Evolutionary conservation across 1,284 basidiomycete genomes (phyloP), one percentile per base, ranked within the genome.

Genomic region (Trametes hirsuta): DNA sequence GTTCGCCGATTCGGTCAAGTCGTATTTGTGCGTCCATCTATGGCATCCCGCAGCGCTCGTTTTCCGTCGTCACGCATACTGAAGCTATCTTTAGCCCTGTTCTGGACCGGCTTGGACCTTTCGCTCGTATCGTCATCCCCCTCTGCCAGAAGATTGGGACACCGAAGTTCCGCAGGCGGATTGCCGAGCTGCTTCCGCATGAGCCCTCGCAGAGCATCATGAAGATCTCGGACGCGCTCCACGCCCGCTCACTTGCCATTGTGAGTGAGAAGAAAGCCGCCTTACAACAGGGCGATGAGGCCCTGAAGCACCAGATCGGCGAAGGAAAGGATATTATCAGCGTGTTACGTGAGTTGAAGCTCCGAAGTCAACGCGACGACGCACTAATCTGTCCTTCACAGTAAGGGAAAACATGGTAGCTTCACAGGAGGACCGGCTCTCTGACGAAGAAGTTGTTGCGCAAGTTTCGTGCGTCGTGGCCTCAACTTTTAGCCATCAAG

Each of bases 281-380:
- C 12, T 45, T 75, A 5, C 58, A 59, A 30, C 46, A 52, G 24
- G 71, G 71, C 25, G 72, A 73, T 30, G 65, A 68, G n/a, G 68
- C 63, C 0, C 55, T 71, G 1, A 37, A 55, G 10, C 61, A 66
- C n/a, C 66, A 68, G 46, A 59, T 71, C 25, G 68, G 65, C 12
- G 66, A 71, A 37, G 69, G 68, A 6, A 71, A 68, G 48, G 72
- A 73, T 47, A 68, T 73, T 53, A 63, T 73, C 51, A 73, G 72
- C 53, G 58, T 67, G 11, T 51, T 73, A 9, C 54, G 72, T 74
- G 50, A 42, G 70, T 65, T 4, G 14, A 2, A 4, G 6, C 34
- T 1, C 8, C 0, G 22, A 30, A 14, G 6, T 30, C 9, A 9
- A 9, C 6, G 5, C 18, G 21, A n/a, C 18, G 6, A 18, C 14